phyloP scores from a whole-genome alignment of 768 basidiomycete species.

The Russula vinacea region DNA sequence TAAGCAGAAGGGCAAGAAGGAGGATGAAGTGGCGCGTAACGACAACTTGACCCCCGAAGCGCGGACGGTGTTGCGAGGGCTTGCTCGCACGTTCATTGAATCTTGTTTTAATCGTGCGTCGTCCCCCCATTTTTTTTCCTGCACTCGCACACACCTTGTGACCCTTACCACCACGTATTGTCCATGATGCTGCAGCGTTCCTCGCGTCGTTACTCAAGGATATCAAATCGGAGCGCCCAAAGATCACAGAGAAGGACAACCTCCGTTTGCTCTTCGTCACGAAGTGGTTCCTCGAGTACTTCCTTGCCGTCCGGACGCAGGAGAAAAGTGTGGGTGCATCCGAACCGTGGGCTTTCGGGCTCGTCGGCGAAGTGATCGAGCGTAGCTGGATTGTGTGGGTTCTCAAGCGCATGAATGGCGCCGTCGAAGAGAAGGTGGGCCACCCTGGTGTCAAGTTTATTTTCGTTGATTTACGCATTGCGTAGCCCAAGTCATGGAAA shows the following conservation, averaged over 20 bases:
- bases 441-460: neutral
- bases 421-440: constrained; percentile 84
- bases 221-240: constrained; percentile 86
- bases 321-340: constrained; percentile 42
- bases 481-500: constrained; percentile 88
- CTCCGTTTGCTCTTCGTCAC: constrained; percentile 82
- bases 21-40: constrained; percentile 64
- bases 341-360: constrained; percentile 59
- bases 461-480: neutral
- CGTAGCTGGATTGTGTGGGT: constrained; percentile 89
- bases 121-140: constrained; percentile 3
- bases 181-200: constrained; percentile 60
- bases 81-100: constrained; percentile 73
- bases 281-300: constrained; percentile 92
- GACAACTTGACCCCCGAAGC: constrained; percentile 70
- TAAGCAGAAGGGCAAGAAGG: constrained; percentile 57
- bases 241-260: constrained; percentile 94
- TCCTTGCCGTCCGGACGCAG: constrained; percentile 51
- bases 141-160: constrained; percentile 11
- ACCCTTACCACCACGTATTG: neutral
- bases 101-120: constrained; percentile 85
- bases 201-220: constrained; percentile 83
- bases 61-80: constrained; percentile 56
- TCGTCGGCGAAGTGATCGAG: constrained; percentile 83
- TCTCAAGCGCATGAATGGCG: constrained; percentile 79